Conservation (phyloP, 208 protist genomes). For the Willaertia magna region DNA sequence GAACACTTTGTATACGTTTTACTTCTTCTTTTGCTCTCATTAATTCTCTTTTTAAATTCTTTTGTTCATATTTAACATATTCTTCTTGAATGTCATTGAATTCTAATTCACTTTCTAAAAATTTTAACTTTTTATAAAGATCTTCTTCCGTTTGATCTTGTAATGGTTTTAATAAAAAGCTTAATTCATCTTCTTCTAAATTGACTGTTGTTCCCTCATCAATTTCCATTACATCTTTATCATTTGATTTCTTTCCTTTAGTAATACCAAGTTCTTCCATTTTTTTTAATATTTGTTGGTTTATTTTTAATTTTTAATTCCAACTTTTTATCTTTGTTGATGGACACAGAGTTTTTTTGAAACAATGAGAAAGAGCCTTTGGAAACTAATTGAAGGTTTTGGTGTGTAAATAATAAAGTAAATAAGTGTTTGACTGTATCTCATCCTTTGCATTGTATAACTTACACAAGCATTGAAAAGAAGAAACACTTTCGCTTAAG, state of each 20-base stretch:
- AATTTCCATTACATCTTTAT: background rate
- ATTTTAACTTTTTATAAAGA: background rate
- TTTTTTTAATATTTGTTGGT: background rate
- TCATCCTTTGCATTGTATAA: too few relatives aligned
- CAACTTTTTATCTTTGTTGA: too few relatives aligned
- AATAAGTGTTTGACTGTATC: too few relatives aligned
- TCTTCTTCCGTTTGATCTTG: background rate
- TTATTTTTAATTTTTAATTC: too few relatives aligned
- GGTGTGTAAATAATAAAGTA: too few relatives aligned
- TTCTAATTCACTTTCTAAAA: background rate
- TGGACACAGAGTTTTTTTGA: too few relatives aligned
- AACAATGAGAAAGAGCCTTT: too few relatives aligned
- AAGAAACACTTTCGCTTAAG: too few relatives aligned
- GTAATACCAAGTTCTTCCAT: background rate
- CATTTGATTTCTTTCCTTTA: background rate
- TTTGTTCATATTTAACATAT: slow-evolving; percentile 15
- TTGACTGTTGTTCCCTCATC: background rate
- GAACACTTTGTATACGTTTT: slow-evolving; percentile 97
- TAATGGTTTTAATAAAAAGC: background rate
- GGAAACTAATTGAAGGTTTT: too few relatives aligned
- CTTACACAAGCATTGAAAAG: too few relatives aligned
- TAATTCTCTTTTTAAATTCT: slow-evolving; percentile 8
- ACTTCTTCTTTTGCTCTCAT: slow-evolving; percentile 71
- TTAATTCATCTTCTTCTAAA: background rate
- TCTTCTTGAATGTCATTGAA: slow-evolving; percentile 13